Percentiles rank a stretch among this genome's conserved stretches.
phyloP scores from a whole-genome alignment of 176 grass and related monocot genomes.

The Paspalum vaginatum region DNA sequence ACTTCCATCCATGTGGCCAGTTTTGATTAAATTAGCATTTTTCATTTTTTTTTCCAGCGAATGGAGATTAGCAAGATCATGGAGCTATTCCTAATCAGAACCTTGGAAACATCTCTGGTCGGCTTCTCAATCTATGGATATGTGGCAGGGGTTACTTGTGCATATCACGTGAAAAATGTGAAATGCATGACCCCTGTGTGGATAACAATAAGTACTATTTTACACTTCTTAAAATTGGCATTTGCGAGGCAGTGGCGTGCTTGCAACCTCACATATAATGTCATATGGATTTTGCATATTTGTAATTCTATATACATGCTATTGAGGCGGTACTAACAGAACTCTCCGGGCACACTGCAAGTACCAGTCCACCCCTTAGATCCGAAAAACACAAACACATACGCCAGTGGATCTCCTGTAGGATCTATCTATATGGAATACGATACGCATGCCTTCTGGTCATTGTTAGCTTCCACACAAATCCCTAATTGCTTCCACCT shows the following conservation, averaged over 20 bases:
- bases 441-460: too few relatives aligned
- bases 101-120: slow-evolving; percentile 52
- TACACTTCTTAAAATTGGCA: not conserved
- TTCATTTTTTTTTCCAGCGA: slow-evolving; percentile 43
- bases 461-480: not conserved
- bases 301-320: slow-evolving; percentile 4
- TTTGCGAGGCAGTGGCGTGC: not conserved
- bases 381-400: not conserved
- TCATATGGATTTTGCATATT: not conserved
- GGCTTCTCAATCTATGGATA: slow-evolving; percentile 51
- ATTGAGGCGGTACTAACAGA: not conserved
- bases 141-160: slow-evolving; percentile 22
- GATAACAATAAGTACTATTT: not conserved
- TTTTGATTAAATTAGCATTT: slow-evolving; percentile 33
- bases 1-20: slow-evolving; percentile 20
- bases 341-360: not conserved
- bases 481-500: not conserved
- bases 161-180: not conserved
- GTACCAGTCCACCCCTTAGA: not conserved
- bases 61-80: slow-evolving; percentile 48
- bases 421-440: not conserved
- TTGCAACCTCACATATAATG: not conserved
- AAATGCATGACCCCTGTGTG: too few relatives aligned
- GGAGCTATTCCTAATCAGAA: slow-evolving; percentile 67
- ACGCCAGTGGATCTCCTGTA: not conserved